Base-by-base conservation (phyloP, 805 yeast species). In the Starmerella apis region DNA sequence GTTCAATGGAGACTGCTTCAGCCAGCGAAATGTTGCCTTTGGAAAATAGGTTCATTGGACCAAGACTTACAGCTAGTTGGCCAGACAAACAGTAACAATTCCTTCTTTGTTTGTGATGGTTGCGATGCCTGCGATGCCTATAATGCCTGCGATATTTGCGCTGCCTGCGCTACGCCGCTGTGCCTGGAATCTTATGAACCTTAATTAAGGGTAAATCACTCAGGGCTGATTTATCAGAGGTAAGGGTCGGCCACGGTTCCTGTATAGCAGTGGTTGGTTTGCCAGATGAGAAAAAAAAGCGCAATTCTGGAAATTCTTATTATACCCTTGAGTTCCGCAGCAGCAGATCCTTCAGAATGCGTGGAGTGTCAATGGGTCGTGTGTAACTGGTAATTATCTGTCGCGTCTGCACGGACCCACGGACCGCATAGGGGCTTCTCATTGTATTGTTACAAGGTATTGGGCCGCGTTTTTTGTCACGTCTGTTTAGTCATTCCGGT, bases 1-100 rank as follows among this genome's bases (percentile, higher is more conserved):
- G 14, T 20, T 52, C 46, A 10, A 52, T 42, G n/a, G 22, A n/a
- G 4, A 50, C 28, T 10, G 37, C 43, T 6, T 46, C 53, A 20
- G 46, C 41, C 18, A 23, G 18, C 27, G 28, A 9, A 16, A 24
- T 9, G n/a, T 8, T 16, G 22, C 32, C 43, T 27, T 43, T 48
- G 2, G 37, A 27, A 47, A 48, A 48, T 18, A 48, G 22, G n/a
- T 32, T 32, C 39, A 32, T 32, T 14, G 23, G 32, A n/a, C 22
- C 9, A 24, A 18, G 22, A n/a, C 36, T 18, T 19, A 7, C 25
- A 27, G 45, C 35, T 10, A 28, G 10, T 6, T 22, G 14, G n/a
- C 18, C 28, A 11, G 41, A 13, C n/a, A 13, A n/a, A n/a, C n/a
- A n/a, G n/a, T n/a, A n/a, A n/a, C n/a, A n/a, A n/a, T n/a, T n/a